phyloP scores from a whole-genome alignment of 441 rosid genomes.

The Pelargonium fulgidum region DNA sequence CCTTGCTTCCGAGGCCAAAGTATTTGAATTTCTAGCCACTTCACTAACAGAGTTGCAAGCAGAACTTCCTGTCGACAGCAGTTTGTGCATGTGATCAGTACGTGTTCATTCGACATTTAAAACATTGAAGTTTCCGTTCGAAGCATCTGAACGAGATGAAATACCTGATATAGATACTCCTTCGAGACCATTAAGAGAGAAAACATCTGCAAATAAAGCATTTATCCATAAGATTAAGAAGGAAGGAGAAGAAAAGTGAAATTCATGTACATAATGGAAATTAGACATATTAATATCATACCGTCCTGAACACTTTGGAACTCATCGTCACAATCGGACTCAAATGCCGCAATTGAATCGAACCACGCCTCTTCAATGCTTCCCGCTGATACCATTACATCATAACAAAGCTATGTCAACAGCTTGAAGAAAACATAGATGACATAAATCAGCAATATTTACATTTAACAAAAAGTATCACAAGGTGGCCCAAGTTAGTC shows the following conservation, averaged over 20 bases:
- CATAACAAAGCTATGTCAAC: slow-evolving; percentile 16
- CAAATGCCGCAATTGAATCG: slow-evolving; percentile 51
- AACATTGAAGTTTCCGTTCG: slow-evolving; percentile 28
- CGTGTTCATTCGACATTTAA: slow-evolving; percentile 21
- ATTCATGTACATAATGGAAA: background rate
- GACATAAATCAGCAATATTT: background rate
- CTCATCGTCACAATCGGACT: slow-evolving; percentile 12
- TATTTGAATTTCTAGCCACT: slow-evolving; percentile 24
- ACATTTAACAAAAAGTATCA: background rate
- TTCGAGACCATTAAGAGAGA: slow-evolving; percentile 54
- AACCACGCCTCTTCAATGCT: slow-evolving; percentile 69
- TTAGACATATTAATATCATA: slow-evolving; percentile 26
- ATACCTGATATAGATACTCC: slow-evolving; percentile 40
- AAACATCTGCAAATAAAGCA: slow-evolving; percentile 39
- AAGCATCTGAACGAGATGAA: slow-evolving; percentile 34
- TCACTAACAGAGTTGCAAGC: slow-evolving; percentile 34
- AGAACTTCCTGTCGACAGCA: slow-evolving; percentile 39
- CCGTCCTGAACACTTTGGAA: slow-evolving; percentile 60
- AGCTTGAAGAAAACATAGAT: background rate
- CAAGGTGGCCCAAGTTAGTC: background rate
- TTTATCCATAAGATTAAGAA: slow-evolving; percentile 12
- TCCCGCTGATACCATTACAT: slow-evolving; percentile 34
- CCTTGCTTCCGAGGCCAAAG: slow-evolving; percentile 33
- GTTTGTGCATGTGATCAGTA: slow-evolving; percentile 33
- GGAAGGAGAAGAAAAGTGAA: slow-evolving; percentile 7